Base-by-base conservation (phyloP, 2,329 filamentous ascomycete genomes). In the Colletotrichum theobromicola region DNA sequence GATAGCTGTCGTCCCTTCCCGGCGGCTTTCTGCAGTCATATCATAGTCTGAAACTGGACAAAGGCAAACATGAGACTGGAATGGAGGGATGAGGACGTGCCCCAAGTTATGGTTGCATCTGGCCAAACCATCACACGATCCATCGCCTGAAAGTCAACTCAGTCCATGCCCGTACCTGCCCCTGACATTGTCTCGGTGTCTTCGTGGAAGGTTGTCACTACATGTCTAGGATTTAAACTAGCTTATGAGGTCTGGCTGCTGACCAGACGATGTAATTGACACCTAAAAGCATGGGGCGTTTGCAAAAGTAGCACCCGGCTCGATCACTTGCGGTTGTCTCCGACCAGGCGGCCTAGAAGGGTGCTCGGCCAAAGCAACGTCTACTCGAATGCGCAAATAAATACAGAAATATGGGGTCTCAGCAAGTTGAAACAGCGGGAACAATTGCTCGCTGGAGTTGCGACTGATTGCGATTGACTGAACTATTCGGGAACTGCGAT, bases 31-130 rank as follows among this genome's bases (percentile, higher is more conserved):
- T n/a, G 16, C 2, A n/a, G 10, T n/a, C 8, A 42, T 42, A 3
- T 8, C 7, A 5, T n/a, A 32, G 30, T 32, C 18, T 2, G 16
- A 42, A n/a, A 8, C 16, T 42, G 16, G 30, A 10, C 7, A 42
- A n/a, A 2, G 0, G n/a, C 8, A 0, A 18, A 18, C 1, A n/a
- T 42, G 12, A 12, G 30, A 1, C 30, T 10, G 30, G 9, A 9
- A 32, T 1, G n/a, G n/a, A n/a, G n/a, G n/a, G 2, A 32, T 32
- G 30, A 9, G 10, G 30, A 32, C 30, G 2, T 32, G 9, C 30
- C 30, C 30, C 30, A 32, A 32, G 2, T 32, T 10, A 10, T 32
- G 30, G 9, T 32, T 4, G 30, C 30, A 32, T 32, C 30, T 32
- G 30, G 2, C 30, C 9, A 9, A 32, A 32, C 9, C 30, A 32